Conservation (phyloP, 2,329 filamentous ascomycete species). For the Trichoderma sp. region DNA sequence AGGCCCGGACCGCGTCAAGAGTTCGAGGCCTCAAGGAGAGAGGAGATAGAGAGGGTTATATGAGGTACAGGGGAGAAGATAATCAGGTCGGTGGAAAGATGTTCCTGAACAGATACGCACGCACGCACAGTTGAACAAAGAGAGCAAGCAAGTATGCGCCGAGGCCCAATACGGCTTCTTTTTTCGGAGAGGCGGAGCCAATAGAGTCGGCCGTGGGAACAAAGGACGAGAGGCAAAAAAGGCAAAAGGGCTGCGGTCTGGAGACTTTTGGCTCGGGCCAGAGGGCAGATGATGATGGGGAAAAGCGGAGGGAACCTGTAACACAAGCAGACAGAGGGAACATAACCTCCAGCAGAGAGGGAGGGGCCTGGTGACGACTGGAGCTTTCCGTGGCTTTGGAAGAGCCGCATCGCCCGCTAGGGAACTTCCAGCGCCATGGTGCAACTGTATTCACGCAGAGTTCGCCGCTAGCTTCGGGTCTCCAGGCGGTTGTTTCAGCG, state of each 20-base stretch:
- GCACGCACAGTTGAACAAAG: not conserved
- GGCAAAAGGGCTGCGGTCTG: not conserved
- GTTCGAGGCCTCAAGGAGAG: not conserved
- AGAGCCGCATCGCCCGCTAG: slow-evolving; percentile 14
- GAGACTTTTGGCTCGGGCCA: not conserved
- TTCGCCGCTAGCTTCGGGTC: not conserved
- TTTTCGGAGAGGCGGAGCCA: not conserved
- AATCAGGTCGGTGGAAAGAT: not conserved
- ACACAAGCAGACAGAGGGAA: not conserved
- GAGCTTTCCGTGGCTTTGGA: not conserved
- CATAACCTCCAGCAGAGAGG: not conserved
- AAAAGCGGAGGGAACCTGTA: not conserved
- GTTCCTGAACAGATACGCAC: not conserved
- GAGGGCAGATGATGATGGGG: slow-evolving; percentile 13
- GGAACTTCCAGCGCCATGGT: not conserved
- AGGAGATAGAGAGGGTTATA: not conserved
- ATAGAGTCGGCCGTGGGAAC: not conserved
- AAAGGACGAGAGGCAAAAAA: not conserved
- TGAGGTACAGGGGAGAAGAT: not conserved
- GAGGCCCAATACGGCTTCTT: not conserved
- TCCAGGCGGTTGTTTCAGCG: not conserved
- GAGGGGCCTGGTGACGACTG: slow-evolving; percentile 5
- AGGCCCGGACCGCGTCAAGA: not conserved
- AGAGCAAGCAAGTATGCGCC: not conserved
- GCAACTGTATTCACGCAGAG: not conserved